Base-by-base conservation (phyloP, 176 grass and related monocot species). In the Stipa capillata region DNA sequence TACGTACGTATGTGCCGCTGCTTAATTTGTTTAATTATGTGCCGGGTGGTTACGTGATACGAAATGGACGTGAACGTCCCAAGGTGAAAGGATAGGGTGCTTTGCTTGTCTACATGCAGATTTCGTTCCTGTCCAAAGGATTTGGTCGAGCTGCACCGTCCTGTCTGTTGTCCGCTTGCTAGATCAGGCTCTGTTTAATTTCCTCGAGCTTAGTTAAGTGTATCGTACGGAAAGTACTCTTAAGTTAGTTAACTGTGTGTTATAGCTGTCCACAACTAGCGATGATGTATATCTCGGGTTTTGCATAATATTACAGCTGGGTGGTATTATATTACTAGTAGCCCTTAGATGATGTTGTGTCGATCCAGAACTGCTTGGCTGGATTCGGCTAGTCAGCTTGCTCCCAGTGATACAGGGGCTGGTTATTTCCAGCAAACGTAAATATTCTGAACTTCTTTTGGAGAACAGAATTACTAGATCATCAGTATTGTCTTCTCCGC, bases 201-300 rank as follows among this genome's bases (percentile, higher is more conserved):
- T 31, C 20, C 1, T 27, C 36, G 1, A 52, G 18, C 49, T 29
- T 83, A 59, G 40, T 88, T 66, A 42, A 73, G 58, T 84, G 47
- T 14, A 2, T 32, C 74, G 48, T 83, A 84, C 67, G 80, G 57
- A 48, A 67, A 52, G 56, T 48, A 17, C 48, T 12, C 24, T 17
- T 13, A 25, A 43, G 57, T 74, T 68, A 42, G 6, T 55, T 28
- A 28, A 23, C n/a, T 16, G 4, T 47, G 39, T 35, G 49, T 42
- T 11, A 51, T 84, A 68, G 86, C 80, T 88, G 86, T 79, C 73
- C 29, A 2, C 74, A 49, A 83, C 65, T 43, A 21, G 9, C 50
- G 56, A 39, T 47, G n/a, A 56, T 24, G 14, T 54, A 27, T 14
- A 8, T 56, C 17, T 80, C 43, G 0, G 24, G 3, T 2, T 71